Conservation (phyloP, 768 basidiomycete genomes). For the Coprinopsis strossmayeri region DNA sequence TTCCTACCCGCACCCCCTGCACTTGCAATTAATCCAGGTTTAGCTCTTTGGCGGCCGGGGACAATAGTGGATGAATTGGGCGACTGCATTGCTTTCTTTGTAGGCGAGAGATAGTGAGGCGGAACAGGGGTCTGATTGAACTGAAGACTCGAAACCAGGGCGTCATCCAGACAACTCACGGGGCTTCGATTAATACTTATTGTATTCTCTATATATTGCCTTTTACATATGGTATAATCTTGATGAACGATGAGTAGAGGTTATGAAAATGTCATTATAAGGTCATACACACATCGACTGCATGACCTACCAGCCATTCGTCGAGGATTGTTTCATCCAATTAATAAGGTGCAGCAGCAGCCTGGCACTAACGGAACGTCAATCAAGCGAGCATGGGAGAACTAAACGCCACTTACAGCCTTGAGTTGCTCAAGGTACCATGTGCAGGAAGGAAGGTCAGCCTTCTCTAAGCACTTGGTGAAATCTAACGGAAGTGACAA, state of each 20-base stretch:
- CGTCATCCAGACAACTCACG: background rate
- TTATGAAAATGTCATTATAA: background rate
- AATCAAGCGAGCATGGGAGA: conserved; percentile 4
- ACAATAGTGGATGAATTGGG: no score
- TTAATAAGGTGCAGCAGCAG: conserved; percentile 49
- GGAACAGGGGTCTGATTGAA: no score
- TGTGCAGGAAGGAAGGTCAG: conserved; percentile 69
- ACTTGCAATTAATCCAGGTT: background rate
- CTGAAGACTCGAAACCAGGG: background rate
- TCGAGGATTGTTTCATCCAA: background rate
- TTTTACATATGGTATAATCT: background rate
- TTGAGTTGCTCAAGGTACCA: conserved; percentile 90
- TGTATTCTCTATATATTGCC: background rate
- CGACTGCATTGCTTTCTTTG: no score
- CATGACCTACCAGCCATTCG: background rate
- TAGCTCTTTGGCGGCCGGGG: no score
- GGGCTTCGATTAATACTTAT: background rate
- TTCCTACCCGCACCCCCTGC: background rate
- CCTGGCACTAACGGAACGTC: conserved; percentile 52
- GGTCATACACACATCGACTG: background rate
- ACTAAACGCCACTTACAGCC: conserved; percentile 47
- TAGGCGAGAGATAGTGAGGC: no score
- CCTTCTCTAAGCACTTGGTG: conserved; percentile 78
- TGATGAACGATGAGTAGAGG: background rate
- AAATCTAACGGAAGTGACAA: conserved; percentile 47